These are phyloP conservation scores for Hypomyces perniciosus DNA, from an alignment of 2,329 filamentous ascomycete species.

Conservation along the genomic window DNA sequence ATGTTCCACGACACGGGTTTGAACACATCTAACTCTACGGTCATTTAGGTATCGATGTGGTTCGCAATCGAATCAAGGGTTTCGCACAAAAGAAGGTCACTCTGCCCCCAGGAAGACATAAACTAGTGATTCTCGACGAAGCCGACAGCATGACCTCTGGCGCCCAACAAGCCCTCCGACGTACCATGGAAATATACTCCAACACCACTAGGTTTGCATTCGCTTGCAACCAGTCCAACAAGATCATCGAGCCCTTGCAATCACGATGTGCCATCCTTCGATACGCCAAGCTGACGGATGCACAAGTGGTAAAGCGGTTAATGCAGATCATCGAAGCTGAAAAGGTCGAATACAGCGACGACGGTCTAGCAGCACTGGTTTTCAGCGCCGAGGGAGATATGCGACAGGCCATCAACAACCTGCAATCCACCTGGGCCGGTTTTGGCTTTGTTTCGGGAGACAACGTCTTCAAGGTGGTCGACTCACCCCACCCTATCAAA, in stretches of 20 bases:
- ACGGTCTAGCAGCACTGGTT: slow-evolving; percentile 90
- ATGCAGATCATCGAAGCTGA: slow-evolving; percentile 92
- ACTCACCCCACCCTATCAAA: slow-evolving; percentile 95
- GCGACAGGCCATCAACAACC: slow-evolving; percentile 97
- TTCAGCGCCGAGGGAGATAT: slow-evolving; percentile 98
- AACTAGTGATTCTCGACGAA: slow-evolving; percentile 95
- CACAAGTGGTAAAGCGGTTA: slow-evolving; percentile 83
- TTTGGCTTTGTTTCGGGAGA: slow-evolving; percentile 97
- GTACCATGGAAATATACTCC: slow-evolving; percentile 99
- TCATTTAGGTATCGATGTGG: slow-evolving; percentile 78
- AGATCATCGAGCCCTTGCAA: slow-evolving; percentile 98
- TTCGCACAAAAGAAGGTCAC: slow-evolving; percentile 99
- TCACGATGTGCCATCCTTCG: slow-evolving; percentile 93
- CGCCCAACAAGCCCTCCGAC: slow-evolving; percentile 86
- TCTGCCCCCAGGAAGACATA: slow-evolving; percentile 81
- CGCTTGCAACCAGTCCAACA: slow-evolving; percentile 97
- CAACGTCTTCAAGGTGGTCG: slow-evolving; percentile 96
- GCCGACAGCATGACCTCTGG: slow-evolving; percentile 97
- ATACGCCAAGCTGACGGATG: slow-evolving; percentile 87
- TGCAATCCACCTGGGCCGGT: slow-evolving; percentile 87
- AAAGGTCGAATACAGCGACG: slow-evolving; percentile 83
- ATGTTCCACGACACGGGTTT: neutral
- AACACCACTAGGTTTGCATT: slow-evolving; percentile 96
- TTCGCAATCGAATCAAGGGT: slow-evolving; percentile 93
- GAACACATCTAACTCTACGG: neutral